A percentile compares a stretch with the other conserved stretches of the same genome.
These are phyloP conservation scores for Calophaca sinica DNA, from an alignment of 306 rosid species.

Conservation along the genomic window DNA sequence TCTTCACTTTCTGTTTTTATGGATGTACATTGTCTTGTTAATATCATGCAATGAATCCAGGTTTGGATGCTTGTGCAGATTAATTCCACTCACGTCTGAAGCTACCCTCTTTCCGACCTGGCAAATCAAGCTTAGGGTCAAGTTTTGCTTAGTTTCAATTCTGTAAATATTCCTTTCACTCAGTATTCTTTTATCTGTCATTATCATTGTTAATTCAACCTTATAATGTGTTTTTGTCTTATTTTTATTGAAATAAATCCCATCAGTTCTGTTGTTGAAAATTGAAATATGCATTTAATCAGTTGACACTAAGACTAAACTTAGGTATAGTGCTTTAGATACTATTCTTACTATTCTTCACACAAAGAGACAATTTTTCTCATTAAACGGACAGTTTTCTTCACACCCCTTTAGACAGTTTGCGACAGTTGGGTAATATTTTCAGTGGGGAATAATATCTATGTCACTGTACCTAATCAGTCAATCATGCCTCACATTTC, in stretches of 20 bases:
- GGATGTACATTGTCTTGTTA: conserved; percentile 23
- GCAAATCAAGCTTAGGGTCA: conserved; percentile 44
- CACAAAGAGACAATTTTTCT: too few species aligned
- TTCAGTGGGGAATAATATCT: too few species aligned
- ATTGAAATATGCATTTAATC: too few species aligned
- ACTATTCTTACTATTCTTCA: too few species aligned
- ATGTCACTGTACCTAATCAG: neutral
- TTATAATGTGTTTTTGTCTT: conserved; percentile 44
- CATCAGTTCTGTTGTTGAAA: too few species aligned
- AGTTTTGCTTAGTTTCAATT: conserved; percentile 51
- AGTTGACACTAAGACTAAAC: too few species aligned
- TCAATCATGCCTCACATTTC: conserved; percentile 20
- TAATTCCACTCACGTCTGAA: conserved; percentile 42
- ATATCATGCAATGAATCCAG: conserved; percentile 40
- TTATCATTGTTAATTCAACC: conserved; percentile 45
- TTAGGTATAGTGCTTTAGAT: too few species aligned
- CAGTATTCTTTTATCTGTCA: conserved; percentile 26
- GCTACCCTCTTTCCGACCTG: conserved; percentile 47
- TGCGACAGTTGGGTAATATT: too few species aligned
- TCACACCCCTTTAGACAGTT: too few species aligned
- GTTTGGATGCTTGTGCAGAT: conserved; percentile 58
- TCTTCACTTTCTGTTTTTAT: conserved; percentile 33
- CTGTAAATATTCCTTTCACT: conserved; percentile 63
- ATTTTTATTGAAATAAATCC: conserved; percentile 46
- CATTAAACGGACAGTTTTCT: too few species aligned